These are phyloP conservation scores for Smittium mucronatum DNA, from an alignment of 371 early-diverging fungal species.

Conservation along the genomic window DNA sequence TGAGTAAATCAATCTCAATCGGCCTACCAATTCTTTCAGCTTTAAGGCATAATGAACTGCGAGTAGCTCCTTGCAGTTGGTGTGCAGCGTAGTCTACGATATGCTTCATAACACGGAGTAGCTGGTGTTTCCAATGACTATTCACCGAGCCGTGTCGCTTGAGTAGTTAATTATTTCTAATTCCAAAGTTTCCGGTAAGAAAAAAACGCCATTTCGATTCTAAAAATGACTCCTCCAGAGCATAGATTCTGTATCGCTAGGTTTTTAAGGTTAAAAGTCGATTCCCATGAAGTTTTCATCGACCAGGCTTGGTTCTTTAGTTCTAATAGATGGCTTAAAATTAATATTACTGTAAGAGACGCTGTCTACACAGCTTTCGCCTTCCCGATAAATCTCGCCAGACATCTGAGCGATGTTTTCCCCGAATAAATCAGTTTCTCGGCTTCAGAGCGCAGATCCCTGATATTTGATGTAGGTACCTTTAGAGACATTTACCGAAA, in stretches of 20 bases:
- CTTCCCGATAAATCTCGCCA: slow-evolving; percentile 13
- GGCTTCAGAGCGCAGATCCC: neutral
- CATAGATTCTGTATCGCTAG: neutral
- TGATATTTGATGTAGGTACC: neutral
- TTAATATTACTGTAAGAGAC: neutral
- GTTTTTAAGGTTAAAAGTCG: neutral
- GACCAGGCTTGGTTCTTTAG: neutral
- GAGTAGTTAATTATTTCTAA: neutral
- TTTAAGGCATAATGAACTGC: neutral
- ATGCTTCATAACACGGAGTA: neutral
- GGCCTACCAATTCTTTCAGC: neutral
- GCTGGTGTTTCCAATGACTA: neutral
- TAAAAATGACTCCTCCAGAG: neutral
- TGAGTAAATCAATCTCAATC: neutral
- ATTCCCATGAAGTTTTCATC: slow-evolving; percentile 4
- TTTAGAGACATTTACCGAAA: slow-evolving; percentile 9
- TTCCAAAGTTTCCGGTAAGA: neutral
- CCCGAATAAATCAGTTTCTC: neutral
- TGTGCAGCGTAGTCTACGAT: neutral
- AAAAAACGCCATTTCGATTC: neutral
- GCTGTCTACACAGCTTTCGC: slow-evolving; percentile 6
- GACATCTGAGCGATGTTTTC: neutral
- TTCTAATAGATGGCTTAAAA: neutral
- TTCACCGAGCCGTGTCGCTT: neutral
- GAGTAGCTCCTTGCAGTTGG: neutral